Evolutionary conservation across 2,329 filamentous ascomycete species (phyloP).

Genomic region (Pyrenochaeta sp.): DNA sequence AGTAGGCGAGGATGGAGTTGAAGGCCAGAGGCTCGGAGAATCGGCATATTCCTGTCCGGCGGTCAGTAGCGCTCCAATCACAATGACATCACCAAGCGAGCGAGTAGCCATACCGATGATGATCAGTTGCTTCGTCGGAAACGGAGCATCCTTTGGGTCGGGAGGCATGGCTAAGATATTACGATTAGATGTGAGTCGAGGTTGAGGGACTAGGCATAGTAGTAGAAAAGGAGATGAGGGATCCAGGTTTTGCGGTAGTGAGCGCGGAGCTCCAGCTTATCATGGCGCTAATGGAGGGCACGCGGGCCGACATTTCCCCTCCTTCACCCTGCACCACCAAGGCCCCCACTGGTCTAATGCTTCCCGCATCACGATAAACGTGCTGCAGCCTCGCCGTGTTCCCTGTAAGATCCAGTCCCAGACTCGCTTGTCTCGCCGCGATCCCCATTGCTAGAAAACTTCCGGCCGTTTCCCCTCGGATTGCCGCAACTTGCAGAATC

Average conservation of each 20-base stretch:
- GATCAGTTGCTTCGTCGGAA: slow-evolving; percentile 57
- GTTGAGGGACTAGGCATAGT: slow-evolving; percentile 23
- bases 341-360: slow-evolving; percentile 12
- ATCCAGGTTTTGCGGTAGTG: slow-evolving; percentile 28
- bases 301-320: slow-evolving; percentile 29
- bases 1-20: slow-evolving; percentile 91
- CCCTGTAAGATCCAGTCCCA: slow-evolving; percentile 14
- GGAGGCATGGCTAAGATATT: slow-evolving; percentile 37
- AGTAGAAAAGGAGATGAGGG: slow-evolving; percentile 14
- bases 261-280: slow-evolving; percentile 21
- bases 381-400: slow-evolving; percentile 23
- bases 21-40: slow-evolving; percentile 92
- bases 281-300: slow-evolving; percentile 25
- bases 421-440: slow-evolving; percentile 22
- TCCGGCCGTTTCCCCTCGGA: neutral
- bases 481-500: slow-evolving; percentile 12
- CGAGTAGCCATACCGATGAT: slow-evolving; percentile 48
- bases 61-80: slow-evolving; percentile 29
- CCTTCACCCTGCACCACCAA: slow-evolving; percentile 15
- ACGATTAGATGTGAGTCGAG: slow-evolving; percentile 18
- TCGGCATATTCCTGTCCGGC: slow-evolving; percentile 79
- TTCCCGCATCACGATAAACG: slow-evolving; percentile 17
- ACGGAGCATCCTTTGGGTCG: slow-evolving; percentile 48
- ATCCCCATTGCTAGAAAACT: slow-evolving; percentile 10
- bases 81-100: slow-evolving; percentile 22